Evolutionary conservation across 192 early-diverging fungal genomes (phyloP).

Genomic region (Mortierella hygrophila): DNA sequence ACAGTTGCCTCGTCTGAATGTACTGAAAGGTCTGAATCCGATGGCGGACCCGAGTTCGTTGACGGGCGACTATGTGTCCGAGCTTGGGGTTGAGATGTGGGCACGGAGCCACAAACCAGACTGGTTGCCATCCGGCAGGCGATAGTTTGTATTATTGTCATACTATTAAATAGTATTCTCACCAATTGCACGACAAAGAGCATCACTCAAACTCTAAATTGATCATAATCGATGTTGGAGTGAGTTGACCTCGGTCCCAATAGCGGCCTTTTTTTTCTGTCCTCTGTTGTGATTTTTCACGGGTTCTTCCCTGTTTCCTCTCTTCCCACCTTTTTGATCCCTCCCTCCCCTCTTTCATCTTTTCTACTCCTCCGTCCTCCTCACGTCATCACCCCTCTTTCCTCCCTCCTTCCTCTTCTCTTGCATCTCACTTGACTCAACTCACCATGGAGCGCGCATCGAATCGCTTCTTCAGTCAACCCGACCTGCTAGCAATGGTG

Average conservation of each 20-base stretch:
- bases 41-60: not conserved
- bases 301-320: too few species aligned
- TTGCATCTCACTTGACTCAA: not conserved
- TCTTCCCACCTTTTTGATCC: too few species aligned
- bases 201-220: too few species aligned
- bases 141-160: too few species aligned
- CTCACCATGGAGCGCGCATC: not conserved
- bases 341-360: too few species aligned
- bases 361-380: not conserved
- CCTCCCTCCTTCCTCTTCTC: not conserved
- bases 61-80: not conserved
- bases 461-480: not conserved
- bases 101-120: not conserved
- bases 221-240: too few species aligned
- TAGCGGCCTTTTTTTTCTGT: too few species aligned
- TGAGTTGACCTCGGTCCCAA: too few species aligned
- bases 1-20: not conserved
- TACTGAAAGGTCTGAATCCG: not conserved
- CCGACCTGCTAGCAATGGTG: not conserved
- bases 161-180: too few species aligned
- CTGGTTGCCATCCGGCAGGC: not conserved
- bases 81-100: not conserved
- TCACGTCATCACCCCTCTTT: not conserved
- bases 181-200: too few species aligned
- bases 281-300: too few species aligned